phyloP scores from a whole-genome alignment of 1,284 basidiomycete species.

The Abortiporus biennis region DNA sequence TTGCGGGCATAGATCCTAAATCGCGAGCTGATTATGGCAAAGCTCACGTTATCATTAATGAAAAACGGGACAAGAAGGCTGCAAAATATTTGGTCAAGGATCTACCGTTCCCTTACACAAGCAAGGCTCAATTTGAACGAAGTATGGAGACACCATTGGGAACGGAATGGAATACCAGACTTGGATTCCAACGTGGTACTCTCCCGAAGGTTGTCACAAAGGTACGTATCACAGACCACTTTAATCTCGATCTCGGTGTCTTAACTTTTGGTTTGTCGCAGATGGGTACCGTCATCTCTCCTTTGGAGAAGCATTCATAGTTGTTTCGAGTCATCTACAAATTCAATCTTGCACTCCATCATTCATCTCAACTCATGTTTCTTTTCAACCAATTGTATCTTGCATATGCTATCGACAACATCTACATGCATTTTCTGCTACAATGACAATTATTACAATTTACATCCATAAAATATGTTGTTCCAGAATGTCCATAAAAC shows the following conservation, averaged over 20 bases:
- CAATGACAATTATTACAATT: no score
- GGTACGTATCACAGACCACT: constrained; percentile 48
- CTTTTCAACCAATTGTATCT: not conserved
- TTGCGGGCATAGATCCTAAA: constrained; percentile 73
- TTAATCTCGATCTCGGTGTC: not conserved
- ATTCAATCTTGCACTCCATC: not conserved
- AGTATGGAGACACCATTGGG: constrained; percentile 80
- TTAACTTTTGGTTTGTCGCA: constrained; percentile 4
- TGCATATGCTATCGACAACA: no score
- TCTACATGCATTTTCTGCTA: no score
- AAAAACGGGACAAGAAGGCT: constrained; percentile 92
- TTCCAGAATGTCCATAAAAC: no score
- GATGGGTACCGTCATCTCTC: constrained; percentile 25
- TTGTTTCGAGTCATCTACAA: constrained; percentile 1
- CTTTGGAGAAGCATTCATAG: constrained; percentile 21
- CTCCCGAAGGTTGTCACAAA: constrained; percentile 84
- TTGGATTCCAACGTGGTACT: constrained; percentile 82
- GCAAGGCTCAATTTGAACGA: constrained; percentile 84
- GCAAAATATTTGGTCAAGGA: constrained; percentile 85
- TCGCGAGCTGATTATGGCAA: constrained; percentile 82
- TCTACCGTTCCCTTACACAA: constrained; percentile 88
- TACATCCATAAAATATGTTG: no score
- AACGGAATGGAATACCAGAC: constrained; percentile 89
- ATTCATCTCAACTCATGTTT: not conserved
- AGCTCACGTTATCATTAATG: constrained; percentile 89